Percentiles rank a stretch among this genome's conserved stretches.
phyloP scores from a whole-genome alignment of 2,329 filamentous ascomycete genomes.

The Corniculantispora saksenae region DNA sequence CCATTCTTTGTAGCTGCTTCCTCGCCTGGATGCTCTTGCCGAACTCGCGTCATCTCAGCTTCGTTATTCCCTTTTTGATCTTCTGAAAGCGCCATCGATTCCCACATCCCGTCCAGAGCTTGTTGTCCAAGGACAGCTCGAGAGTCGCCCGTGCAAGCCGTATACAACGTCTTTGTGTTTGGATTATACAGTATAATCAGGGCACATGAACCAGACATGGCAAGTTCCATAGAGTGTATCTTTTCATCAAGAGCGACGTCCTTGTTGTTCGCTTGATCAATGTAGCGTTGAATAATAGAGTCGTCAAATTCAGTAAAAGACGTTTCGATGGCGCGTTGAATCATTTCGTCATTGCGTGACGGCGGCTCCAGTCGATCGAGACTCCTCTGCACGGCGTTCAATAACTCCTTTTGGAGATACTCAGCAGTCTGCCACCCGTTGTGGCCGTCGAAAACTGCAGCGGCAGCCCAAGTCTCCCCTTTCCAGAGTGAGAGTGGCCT shows the following conservation, averaged over 20 bases:
- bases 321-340: background rate
- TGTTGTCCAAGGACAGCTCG: slow-evolving; percentile 56
- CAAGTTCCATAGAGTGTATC: slow-evolving; percentile 26
- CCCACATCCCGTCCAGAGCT: slow-evolving; percentile 45
- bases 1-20: slow-evolving; percentile 50
- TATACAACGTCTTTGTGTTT: slow-evolving; percentile 47
- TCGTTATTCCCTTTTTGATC: slow-evolving; percentile 63
- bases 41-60: slow-evolving; percentile 52
- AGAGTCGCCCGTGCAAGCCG: slow-evolving; percentile 64
- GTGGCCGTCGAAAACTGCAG: slow-evolving; percentile 39
- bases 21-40: slow-evolving; percentile 59
- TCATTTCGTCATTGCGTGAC: background rate
- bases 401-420: slow-evolving; percentile 31
- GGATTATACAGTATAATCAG: slow-evolving; percentile 60
- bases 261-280: background rate
- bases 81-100: slow-evolving; percentile 50
- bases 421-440: slow-evolving; percentile 37
- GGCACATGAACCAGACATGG: slow-evolving; percentile 54
- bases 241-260: slow-evolving; percentile 1
- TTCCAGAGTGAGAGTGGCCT: background rate
- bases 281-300: slow-evolving; percentile 41
- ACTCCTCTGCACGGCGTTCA: slow-evolving; percentile 31
- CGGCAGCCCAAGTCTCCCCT: slow-evolving; percentile 32
- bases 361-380: background rate
- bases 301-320: slow-evolving; percentile 48